Evolutionary conservation across 1,284 basidiomycete species (phyloP), one percentile per base, ranked within the genome.

Genomic region (Ustilago nuda): DNA sequence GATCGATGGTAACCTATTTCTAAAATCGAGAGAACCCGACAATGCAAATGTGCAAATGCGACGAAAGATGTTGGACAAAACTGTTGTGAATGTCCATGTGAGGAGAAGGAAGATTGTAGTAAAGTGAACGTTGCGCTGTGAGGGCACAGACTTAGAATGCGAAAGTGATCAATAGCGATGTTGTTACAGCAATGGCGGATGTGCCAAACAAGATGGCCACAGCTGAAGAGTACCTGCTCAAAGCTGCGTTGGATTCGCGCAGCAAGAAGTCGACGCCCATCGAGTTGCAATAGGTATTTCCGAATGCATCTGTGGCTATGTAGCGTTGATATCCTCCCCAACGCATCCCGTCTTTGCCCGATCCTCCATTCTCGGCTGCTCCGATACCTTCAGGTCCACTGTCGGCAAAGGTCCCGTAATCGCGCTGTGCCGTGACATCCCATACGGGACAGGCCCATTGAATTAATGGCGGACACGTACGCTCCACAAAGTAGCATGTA

Each of bases 341-440:
- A 7, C 82, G 72, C 64, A 72, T 66, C 1, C 77, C 75, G 50
- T 80, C 76, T 8, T 63, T 54, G 11, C 84, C 84, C 2, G 80
- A 78, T 4, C 84, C 84, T 4, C 82, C 82, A 37, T 85, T 84
- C 51, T 70, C 58, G 1, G 61, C 79, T 4, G 74, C 80, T 7
- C 83, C 83, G 9, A 83, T 70, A 4, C 84, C 84, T 12, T 74
- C 62, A 0, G 53, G 36, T 9, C 77, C 81, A 15, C 80, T 77
- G 57, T 84, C 83, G 2, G 81, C 83, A 79, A 85, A 85, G 7
- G 83, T 83, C 27, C 84, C 84, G 57, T 85, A 85, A 46, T 84
- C 81, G 8, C 74, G 63, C 67, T 85, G 79, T 6, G 83, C 82
- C 0, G 83, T 81, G 17, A 85, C 69, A 51, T 81, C 83, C 84